Evolutionary conservation across 2,329 filamentous ascomycete genomes (phyloP), one percentile per base, ranked within the genome.

Genomic region (Stemphylium lycopersici): DNA sequence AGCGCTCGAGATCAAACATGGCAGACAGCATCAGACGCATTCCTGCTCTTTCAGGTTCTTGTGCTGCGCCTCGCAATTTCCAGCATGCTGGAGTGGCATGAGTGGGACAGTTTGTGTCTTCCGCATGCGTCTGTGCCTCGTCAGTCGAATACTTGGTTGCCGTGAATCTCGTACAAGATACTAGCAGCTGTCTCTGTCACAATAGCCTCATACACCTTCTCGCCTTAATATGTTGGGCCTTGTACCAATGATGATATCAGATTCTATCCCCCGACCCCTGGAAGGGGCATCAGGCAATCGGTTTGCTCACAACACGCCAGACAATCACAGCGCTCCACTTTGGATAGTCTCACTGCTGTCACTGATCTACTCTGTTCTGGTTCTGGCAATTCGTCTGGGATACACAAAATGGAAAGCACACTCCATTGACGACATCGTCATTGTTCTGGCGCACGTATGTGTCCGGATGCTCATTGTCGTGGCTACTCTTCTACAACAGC

Each of bases 291-390:
- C 42, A n/a, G 53, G 43, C 15, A 37, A 42, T 6, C 53, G 53
- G 32, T 56, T 56, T 10, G 32, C 48, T 8, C 53, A 16, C 10
- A 34, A 52, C 13, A 56, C 53, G 0, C 11, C 48, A 13, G 12
- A 47, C 26, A 37, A 56, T 18, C 53, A 40, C 26, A 52, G 53
- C 37, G 53, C 53, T n/a, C n/a, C 18, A 11, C 32, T 56, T 15
- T 56, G 53, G 53, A 32, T 52, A 4, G 18, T n/a, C 18, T 16
- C 48, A 13, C 12, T 56, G 16, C 26, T 56, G 12, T 47, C 48
- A 12, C 24, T 39, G 6, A 48, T 52, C 3, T 56, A 52, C 29
- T 16, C 53, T 16, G 20, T 44, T 3, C 20, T 56, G 11, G 42
- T 52, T 29, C 16, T 56, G 0, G 33, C 37, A 36, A 15, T 56